Base-by-base conservation (phyloP, 2,329 filamentous ascomycete species). In the Curvularia eragrostidis region DNA sequence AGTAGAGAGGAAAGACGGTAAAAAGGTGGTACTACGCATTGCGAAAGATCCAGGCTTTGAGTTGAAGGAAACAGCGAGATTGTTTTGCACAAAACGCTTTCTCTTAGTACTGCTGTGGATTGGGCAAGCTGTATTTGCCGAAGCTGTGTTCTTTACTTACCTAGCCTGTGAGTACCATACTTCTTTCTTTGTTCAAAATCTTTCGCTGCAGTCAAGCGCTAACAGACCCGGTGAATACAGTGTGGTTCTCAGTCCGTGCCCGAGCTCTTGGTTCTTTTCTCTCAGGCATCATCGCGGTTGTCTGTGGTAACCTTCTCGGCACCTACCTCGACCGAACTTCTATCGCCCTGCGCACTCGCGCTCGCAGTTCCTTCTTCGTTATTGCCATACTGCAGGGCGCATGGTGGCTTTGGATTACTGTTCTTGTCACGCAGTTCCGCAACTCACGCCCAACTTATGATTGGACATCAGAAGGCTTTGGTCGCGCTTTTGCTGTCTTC, bases 141-240 rank as follows among this genome's bases (percentile, higher is more conserved):
- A 92, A 70, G 86, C 89, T 0, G 88, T 91, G 0, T 90, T 88
- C 74, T 91, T 88, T 72, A 91, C 89, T 0, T 92, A 88, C 57
- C 78, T 88, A 7, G 80, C 82, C 8, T 62, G 80, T 73, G 64
- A 66, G 71, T 67, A 0, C 21, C 13, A n/a, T 6, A 5, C n/a
- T 43, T n/a, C 10, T 26, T 43, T 43, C 21, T 36, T 7, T 23
- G 3, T 7, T 8, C 1, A 18, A 26, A n/a, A 1, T 7, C 15
- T 18, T 4, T 43, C 2, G 26, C 7, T 26, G 3, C 5, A 26
- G n/a, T 4, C 7, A n/a, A 38, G 3, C 12, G 15, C 18, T 18
- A 7, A 28, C 5, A n/a, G 2, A 5, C 3, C 18, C 32, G 6
- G 23, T n/a, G 1, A 21, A 30, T 12, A 32, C 15, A 68, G 71